phyloP scores from a whole-genome alignment of 352 stramenopile species.

The Phytopythium mirpurense region DNA sequence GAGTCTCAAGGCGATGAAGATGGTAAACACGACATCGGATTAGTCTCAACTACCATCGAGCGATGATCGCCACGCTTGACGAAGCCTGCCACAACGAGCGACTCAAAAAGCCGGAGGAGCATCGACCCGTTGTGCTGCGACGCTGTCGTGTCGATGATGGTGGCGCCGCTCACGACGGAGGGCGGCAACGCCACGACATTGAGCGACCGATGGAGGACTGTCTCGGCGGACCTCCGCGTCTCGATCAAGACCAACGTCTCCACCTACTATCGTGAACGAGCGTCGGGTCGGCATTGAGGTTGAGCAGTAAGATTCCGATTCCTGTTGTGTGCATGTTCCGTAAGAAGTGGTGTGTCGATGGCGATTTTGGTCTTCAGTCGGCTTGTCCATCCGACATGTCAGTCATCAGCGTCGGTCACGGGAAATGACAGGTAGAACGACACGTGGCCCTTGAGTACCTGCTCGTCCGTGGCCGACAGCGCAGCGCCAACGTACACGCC shows the following conservation, averaged over 20 bases:
- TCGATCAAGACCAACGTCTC: slow-evolving; percentile 97
- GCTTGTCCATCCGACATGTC: too few species aligned
- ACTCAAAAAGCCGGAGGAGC: slow-evolving; percentile 89
- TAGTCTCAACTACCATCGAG: too few species aligned
- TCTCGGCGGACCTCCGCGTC: slow-evolving; percentile 96
- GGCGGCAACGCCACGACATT: slow-evolving; percentile 97
- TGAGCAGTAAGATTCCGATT: too few species aligned
- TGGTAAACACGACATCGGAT: too few species aligned
- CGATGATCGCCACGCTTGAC: too few species aligned
- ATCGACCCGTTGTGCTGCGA: slow-evolving; percentile 95
- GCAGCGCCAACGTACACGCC: slow-evolving; percentile 20
- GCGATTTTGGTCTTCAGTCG: too few species aligned
- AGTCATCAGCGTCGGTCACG: too few species aligned
- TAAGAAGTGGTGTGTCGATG: too few species aligned
- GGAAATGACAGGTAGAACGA: slow-evolving; percentile 35
- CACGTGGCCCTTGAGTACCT: slow-evolving; percentile 23
- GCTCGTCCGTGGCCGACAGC: slow-evolving; percentile 3
- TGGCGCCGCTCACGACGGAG: slow-evolving; percentile 95
- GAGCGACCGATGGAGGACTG: slow-evolving; percentile 94
- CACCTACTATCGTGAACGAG: too few species aligned
- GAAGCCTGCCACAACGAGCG: slow-evolving; percentile 92
- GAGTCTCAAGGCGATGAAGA: slow-evolving; percentile 97
- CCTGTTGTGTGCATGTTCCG: too few species aligned
- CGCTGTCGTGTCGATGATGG: too few species aligned
- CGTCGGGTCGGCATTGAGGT: too few species aligned